Conservation (phyloP, 2,329 filamentous ascomycete genomes). For the Fusarium tupiense region DNA sequence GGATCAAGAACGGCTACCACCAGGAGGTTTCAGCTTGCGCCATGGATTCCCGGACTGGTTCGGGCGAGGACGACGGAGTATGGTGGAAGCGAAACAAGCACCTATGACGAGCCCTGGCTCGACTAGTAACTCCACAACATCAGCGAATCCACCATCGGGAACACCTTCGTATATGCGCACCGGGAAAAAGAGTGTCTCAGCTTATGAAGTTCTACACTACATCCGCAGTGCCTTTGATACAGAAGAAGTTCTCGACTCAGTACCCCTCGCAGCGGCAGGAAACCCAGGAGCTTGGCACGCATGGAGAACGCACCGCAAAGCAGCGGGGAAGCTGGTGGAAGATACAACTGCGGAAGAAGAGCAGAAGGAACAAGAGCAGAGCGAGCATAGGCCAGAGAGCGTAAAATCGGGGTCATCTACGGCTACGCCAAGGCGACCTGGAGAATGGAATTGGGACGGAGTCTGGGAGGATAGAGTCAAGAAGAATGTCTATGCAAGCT, state of each 20-base stretch:
- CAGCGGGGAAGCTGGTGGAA: slow-evolving; percentile 43
- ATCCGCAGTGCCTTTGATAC: slow-evolving; percentile 85
- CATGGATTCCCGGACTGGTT: slow-evolving; percentile 96
- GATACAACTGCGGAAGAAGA: slow-evolving; percentile 2
- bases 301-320: slow-evolving; percentile 77
- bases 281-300: slow-evolving; percentile 95
- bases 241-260: slow-evolving; percentile 77
- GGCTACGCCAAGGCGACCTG: slow-evolving; percentile 57
- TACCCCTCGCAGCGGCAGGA: slow-evolving; percentile 84
- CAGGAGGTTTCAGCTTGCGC: slow-evolving; percentile 88
- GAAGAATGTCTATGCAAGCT: slow-evolving; percentile 78
- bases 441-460: slow-evolving; percentile 97
- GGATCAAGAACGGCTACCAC: slow-evolving; percentile 84
- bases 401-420: slow-evolving; percentile 9
- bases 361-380: background rate
- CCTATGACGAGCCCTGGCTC: slow-evolving; percentile 45
- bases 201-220: slow-evolving; percentile 79
- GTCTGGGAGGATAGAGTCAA: slow-evolving; percentile 93
- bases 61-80: slow-evolving; percentile 62
- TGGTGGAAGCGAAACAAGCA: slow-evolving; percentile 51
- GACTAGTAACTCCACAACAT: slow-evolving; percentile 42
- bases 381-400: slow-evolving; percentile 9
- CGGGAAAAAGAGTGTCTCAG: slow-evolving; percentile 58
- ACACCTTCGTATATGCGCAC: slow-evolving; percentile 55
- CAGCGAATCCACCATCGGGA: slow-evolving; percentile 42